Evolutionary conservation across 2,329 filamentous ascomycete species (phyloP).

Genomic region (Salinomyces thailandicus): DNA sequence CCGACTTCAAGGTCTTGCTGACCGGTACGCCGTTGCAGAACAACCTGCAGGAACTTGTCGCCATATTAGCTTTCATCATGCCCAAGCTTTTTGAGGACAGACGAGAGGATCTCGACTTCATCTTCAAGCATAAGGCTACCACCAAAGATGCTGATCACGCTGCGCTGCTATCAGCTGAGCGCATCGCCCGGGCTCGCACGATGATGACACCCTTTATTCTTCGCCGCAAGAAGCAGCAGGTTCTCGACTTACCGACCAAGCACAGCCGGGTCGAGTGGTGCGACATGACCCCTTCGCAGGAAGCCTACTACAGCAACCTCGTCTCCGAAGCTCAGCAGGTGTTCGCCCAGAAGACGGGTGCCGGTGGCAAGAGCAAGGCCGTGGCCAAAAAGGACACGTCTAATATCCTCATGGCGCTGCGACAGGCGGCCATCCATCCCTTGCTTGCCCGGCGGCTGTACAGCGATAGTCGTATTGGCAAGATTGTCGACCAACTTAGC

Average conservation of each 20-base stretch:
- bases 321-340: constrained; percentile 53
- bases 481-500: constrained; percentile 45
- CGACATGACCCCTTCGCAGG: constrained; percentile 63
- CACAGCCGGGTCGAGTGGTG: constrained; percentile 69
- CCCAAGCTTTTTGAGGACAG: constrained; percentile 69
- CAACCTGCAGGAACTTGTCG: constrained; percentile 84
- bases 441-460: constrained; percentile 78
- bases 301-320: constrained; percentile 60
- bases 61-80: constrained; percentile 88
- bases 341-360: constrained; percentile 44
- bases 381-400: constrained; percentile 12
- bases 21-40: constrained; percentile 90
- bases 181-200: constrained; percentile 74
- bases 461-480: constrained; percentile 58
- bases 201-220: constrained; percentile 95
- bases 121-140: constrained; percentile 87
- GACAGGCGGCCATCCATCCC: constrained; percentile 85
- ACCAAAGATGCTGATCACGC: constrained; percentile 67
- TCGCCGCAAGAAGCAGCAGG: constrained; percentile 82
- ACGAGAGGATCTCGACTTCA: constrained; percentile 67
- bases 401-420: constrained; percentile 66
- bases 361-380: constrained; percentile 42
- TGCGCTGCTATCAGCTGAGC: constrained; percentile 73
- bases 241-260: constrained; percentile 73
- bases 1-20: constrained; percentile 75